Conservation (phyloP, 2,329 filamentous ascomycete species). For the Diaporthe ilicicola region DNA sequence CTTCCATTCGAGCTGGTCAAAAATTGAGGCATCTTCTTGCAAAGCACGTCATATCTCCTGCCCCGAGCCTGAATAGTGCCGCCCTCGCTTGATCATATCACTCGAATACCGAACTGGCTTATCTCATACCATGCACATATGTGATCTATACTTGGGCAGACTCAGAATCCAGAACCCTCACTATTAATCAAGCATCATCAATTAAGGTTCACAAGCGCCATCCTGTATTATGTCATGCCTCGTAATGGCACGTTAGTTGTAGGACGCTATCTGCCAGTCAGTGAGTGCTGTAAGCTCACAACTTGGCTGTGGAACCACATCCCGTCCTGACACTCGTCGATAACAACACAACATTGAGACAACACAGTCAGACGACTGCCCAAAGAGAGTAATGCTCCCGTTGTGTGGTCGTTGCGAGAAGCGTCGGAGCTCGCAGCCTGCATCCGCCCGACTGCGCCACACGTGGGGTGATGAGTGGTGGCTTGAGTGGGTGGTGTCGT, state of each 20-base stretch:
- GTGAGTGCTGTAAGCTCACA: not conserved
- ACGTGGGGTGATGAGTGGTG: not conserved
- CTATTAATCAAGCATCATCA: not conserved
- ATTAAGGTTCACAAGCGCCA: slow-evolving; percentile 4
- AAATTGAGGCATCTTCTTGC: no score
- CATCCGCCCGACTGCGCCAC: slow-evolving; percentile 8
- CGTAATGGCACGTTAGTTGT: not conserved
- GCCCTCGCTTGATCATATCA: not conserved
- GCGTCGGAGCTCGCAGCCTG: not conserved
- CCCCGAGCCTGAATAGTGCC: not conserved
- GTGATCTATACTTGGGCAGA: not conserved
- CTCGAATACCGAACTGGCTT: not conserved
- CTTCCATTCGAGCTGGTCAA: not conserved
- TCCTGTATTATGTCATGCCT: not conserved
- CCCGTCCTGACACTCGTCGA: not conserved
- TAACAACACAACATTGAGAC: not conserved
- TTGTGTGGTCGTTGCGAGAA: not conserved
- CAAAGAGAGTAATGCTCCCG: not conserved
- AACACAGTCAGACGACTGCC: not conserved
- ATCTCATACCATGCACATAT: not conserved
- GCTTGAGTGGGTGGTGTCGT: slow-evolving; percentile 21
- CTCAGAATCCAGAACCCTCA: not conserved
- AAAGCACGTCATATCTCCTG: not conserved
- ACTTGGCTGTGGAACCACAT: not conserved
- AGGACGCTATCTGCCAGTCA: not conserved